Percentiles rank a stretch among this genome's conserved stretches.
Evolutionary conservation across 225 moss, liverwort and hornwort species (phyloP).

Genomic region (Asterella californica): DNA sequence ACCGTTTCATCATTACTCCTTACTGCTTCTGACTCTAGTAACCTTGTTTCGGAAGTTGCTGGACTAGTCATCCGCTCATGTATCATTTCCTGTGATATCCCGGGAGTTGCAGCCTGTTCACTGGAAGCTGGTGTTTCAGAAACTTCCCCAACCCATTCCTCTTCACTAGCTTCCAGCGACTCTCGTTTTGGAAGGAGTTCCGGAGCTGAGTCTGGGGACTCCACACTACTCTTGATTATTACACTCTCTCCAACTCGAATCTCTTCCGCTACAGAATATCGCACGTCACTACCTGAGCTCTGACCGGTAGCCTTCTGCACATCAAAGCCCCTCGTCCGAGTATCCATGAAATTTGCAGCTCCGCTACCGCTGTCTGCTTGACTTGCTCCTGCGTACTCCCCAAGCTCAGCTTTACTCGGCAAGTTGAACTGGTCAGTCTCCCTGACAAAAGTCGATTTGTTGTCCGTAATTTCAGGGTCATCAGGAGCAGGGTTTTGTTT

Average conservation of each 20-base stretch:
- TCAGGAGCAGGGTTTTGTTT: background rate
- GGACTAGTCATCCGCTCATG: background rate
- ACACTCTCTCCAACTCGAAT: background rate
- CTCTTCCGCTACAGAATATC: background rate
- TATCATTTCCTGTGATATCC: background rate
- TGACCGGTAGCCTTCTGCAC: too few relatives aligned
- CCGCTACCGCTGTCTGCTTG: background rate
- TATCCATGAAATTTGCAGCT: background rate
- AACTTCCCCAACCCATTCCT: background rate
- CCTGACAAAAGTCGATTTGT: background rate
- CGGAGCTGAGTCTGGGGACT: background rate
- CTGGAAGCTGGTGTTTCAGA: background rate
- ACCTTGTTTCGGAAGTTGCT: background rate
- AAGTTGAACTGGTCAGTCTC: background rate
- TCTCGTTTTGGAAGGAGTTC: too few relatives aligned
- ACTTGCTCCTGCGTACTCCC: background rate
- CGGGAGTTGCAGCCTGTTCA: background rate
- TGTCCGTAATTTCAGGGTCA: too few relatives aligned
- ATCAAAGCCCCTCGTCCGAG: background rate
- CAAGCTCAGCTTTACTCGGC: background rate
- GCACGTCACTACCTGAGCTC: background rate
- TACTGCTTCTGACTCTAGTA: background rate
- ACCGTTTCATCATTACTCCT: background rate
- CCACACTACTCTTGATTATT: background rate
- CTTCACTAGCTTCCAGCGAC: background rate